These are phyloP conservation scores for Blastobotrys illinoisensis DNA, from an alignment of 1,139 yeast genomes.

Conservation along the genomic window DNA sequence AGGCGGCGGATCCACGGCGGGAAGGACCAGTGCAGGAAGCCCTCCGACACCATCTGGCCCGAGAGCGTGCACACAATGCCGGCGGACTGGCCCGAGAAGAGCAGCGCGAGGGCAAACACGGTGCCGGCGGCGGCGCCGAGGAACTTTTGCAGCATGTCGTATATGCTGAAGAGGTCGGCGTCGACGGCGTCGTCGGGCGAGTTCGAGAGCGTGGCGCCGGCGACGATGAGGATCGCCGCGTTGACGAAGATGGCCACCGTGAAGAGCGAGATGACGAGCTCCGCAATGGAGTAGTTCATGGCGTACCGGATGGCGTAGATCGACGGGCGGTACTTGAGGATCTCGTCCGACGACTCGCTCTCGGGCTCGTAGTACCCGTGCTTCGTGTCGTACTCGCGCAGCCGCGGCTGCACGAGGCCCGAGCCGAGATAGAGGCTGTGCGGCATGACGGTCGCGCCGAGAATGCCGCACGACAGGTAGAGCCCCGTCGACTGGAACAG, in stretches of 20 bases:
- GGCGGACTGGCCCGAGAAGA: constrained; percentile 96
- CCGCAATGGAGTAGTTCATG: constrained; percentile 67
- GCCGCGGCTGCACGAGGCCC: constrained; percentile 85
- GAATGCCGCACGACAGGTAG: constrained; percentile 79
- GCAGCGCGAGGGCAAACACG: constrained; percentile 83
- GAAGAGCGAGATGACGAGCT: constrained; percentile 65
- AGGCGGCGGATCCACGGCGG: constrained; percentile 84
- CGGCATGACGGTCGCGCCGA: constrained; percentile 98
- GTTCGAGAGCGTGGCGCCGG: constrained; percentile 72
- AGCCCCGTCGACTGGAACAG: constrained; percentile 76
- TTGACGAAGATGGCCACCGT: constrained; percentile 82
- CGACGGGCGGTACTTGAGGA: constrained; percentile 54
- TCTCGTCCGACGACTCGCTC: constrained; percentile 24
- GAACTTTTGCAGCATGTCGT: constrained; percentile 63
- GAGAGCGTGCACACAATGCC: constrained; percentile 97
- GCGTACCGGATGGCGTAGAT: constrained; percentile 65
- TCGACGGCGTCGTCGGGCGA: constrained; percentile 68
- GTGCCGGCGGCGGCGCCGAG: constrained; percentile 90
- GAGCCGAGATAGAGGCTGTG: constrained; percentile 89
- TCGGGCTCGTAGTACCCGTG: constrained; percentile 47
- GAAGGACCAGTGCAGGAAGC: constrained; percentile 78
- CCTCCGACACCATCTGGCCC: constrained; percentile 95
- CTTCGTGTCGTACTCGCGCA: constrained; percentile 71
- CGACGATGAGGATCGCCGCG: constrained; percentile 76
- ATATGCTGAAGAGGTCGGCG: constrained; percentile 85